Base-by-base conservation (phyloP, 805 yeast species). In the Lipomyces sp. region DNA sequence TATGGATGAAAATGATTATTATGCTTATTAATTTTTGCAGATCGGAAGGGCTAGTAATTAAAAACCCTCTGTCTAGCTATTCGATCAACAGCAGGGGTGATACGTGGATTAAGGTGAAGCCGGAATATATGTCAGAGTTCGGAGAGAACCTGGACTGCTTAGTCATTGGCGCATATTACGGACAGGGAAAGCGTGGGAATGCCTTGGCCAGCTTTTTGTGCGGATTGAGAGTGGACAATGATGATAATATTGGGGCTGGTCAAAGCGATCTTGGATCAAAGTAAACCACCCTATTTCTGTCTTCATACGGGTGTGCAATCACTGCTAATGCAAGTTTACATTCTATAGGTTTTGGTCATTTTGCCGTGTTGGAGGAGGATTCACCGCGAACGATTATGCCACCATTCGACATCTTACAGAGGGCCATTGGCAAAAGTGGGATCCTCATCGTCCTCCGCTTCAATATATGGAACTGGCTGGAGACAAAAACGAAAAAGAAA, bases 81-180 rank as follows among this genome's bases (percentile, higher is more conserved):
- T 64, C 68, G 2, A 74, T 85, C 14, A 86, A 80, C n/a, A 76
- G 75, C 31, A 70, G 88, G 43, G 74, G 75, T 38, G 77, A 76
- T 16, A 68, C 74, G n/a, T 91, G 97, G 96, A 71, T 88, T 14
- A 91, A 91, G 63, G 78, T 91, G 1, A 91, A 91, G 65, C 98
- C 98, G 0, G 96, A 90, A 59, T 90, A 89, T 63, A 70, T 89
- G 46, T 84, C 81, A 48, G 87, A 84, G 51, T 84, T 85, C 66
- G 96, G 96, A 8, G 95, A 89, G 28, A 85, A 86, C 61, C 71
- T 89, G 55, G 98, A 91, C 66, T 65, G 89, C 42, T 72, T 82
- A 2, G 78, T 91, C 0, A 81, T 90, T 50, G 98, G 97, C 0
- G 83, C 82, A 48, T 81, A 79, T 49, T 81, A 81, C 16, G 88